A percentile compares a stretch with the other conserved stretches of the same genome.
Evolutionary conservation across 768 basidiomycete species (phyloP).

Genomic region (Psilocybe subaeruginosa): DNA sequence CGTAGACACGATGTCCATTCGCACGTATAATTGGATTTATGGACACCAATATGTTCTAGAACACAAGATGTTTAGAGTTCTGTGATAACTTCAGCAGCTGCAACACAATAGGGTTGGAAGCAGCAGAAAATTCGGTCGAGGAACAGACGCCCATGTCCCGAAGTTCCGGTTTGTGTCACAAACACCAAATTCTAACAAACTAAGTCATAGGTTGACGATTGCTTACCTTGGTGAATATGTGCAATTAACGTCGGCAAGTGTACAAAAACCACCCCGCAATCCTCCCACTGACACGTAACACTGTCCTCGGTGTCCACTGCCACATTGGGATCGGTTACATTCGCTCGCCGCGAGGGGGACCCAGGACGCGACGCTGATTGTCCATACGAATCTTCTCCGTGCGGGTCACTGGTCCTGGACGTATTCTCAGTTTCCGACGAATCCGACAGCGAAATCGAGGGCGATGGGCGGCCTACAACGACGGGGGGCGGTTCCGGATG

Average conservation of each 20-base stretch:
- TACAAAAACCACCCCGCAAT: slow-evolving; percentile 74
- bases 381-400: slow-evolving; percentile 24
- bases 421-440: slow-evolving; percentile 31
- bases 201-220: not conserved
- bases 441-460: slow-evolving; percentile 30
- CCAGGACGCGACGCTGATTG: slow-evolving; percentile 39
- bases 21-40: slow-evolving; percentile 86
- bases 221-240: slow-evolving; percentile 81
- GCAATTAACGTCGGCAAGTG: slow-evolving; percentile 77
- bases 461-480: slow-evolving; percentile 10
- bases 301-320: slow-evolving; percentile 44
- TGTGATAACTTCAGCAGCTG: not conserved
- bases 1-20: slow-evolving; percentile 87
- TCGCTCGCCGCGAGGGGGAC: slow-evolving; percentile 34
- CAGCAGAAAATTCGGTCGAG: not conserved
- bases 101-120: not conserved
- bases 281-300: slow-evolving; percentile 84
- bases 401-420: slow-evolving; percentile 22
- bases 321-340: slow-evolving; percentile 25
- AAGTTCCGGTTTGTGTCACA: not conserved
- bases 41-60: slow-evolving; percentile 79
- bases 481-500: slow-evolving; percentile 8
- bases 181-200: not conserved
- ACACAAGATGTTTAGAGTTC: slow-evolving; percentile 7
- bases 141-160: not conserved